Evolutionary conservation across 148 eudicot genomes (phyloP).

Genomic region (Arbutus unedo): DNA sequence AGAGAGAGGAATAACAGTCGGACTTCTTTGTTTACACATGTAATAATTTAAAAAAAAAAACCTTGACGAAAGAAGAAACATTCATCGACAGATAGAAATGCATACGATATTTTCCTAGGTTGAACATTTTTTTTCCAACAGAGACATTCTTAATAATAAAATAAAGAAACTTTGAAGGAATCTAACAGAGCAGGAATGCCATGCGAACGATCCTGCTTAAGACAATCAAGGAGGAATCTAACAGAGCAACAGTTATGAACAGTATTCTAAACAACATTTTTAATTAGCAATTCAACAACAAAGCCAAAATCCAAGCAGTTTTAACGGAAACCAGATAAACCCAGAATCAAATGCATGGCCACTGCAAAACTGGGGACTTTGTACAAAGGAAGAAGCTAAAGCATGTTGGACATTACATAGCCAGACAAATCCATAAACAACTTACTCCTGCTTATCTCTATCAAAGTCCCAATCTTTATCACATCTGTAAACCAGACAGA

Average conservation of each 20-base stretch:
- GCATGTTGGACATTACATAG: neutral
- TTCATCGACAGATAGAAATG: too few species aligned
- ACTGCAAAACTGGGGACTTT: neutral
- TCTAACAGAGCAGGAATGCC: too few species aligned
- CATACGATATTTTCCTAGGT: too few species aligned
- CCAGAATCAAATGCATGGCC: neutral
- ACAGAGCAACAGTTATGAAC: neutral
- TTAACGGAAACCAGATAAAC: neutral
- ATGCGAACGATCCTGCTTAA: neutral
- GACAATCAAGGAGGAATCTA: slow-evolving; percentile 2
- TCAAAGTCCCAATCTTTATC: neutral
- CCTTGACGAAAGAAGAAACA: too few species aligned
- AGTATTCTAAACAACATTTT: neutral
- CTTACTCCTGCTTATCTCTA: neutral
- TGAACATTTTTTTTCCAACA: too few species aligned
- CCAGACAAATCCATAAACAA: slow-evolving; percentile 2
- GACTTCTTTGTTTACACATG: too few species aligned
- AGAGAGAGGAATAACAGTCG: too few species aligned
- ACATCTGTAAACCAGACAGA: neutral
- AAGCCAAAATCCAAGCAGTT: neutral
- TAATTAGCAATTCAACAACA: neutral
- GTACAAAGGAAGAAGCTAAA: neutral
- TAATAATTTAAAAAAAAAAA: too few species aligned
- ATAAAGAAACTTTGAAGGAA: too few species aligned
- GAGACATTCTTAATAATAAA: too few species aligned